phyloP scores from a whole-genome alignment of 1,284 basidiomycete genomes.

The Cutaneotrichosporon mucoides region DNA sequence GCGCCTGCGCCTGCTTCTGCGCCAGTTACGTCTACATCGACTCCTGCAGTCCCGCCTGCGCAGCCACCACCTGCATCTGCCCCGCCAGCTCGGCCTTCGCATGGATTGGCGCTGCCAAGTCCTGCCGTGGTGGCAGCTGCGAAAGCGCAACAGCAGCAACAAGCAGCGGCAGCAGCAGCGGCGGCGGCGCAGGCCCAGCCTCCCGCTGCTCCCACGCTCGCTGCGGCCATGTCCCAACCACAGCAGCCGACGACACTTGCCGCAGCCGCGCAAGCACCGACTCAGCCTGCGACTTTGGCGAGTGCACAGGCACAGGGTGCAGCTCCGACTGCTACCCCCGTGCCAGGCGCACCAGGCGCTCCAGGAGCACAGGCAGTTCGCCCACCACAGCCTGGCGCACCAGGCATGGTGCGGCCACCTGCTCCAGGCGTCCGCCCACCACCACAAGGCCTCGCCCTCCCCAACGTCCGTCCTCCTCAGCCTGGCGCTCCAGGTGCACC shows the following conservation, averaged over 20 bases:
- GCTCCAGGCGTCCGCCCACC: neutral
- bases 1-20: neutral
- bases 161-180: neutral
- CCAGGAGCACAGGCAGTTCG: neutral
- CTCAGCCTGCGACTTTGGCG: constrained; percentile 6
- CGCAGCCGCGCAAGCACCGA: neutral
- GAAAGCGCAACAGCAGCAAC: neutral
- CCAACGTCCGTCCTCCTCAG: neutral
- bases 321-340: constrained; percentile 5
- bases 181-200: constrained; percentile 8
- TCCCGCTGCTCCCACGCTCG: neutral
- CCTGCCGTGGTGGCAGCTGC: constrained; percentile 4
- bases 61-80: constrained; percentile 11
- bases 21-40: too few species aligned
- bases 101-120: neutral
- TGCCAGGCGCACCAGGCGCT: neutral
- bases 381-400: constrained; percentile 6
- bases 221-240: too few species aligned
- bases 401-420: constrained; percentile 1
- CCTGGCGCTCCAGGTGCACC: neutral
- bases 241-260: constrained; percentile 1
- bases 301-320: neutral
- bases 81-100: neutral
- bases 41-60: neutral
- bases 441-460: neutral